Base-by-base conservation (phyloP, 2,329 filamentous ascomycete species). In the Sporothrix mexicana region DNA sequence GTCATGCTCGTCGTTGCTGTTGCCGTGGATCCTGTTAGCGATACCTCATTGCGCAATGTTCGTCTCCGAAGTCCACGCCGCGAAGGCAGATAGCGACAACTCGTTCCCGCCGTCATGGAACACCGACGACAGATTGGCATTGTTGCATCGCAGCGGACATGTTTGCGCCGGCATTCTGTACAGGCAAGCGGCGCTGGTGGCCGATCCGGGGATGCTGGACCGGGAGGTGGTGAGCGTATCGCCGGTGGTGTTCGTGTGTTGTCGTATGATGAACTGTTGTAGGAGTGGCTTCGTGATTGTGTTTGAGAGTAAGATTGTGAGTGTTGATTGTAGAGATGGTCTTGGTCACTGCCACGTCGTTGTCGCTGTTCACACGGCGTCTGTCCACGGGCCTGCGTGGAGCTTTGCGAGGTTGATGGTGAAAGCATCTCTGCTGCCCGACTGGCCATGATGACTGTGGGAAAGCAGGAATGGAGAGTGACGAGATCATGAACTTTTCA, bases 101-200 rank as follows among this genome's bases (percentile, higher is more conserved):
- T 64, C 2, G 41, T 20, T n/a, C 61, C 61, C 8, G 61, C 36
- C 3, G 61, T 23, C 41, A 20, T 6, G 17, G 57, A 36, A 61
- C 61, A 64, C 1, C 61, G 61, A 17, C 30, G 61, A n/a, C 61
- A 64, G 30, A 64, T 45, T 15, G 61, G 61, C 30, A 45, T 47
- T 43, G 61, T 64, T 23, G 61, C 36, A 20, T 64, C 61, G 41
- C 61, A 64, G 36, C 61, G 61, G 5, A 45, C 61, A 20, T 64
- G 61, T 30, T 64, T 64, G 13, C 61, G 61, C 1, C 61, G 61
- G 15, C 61, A 64, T 20, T 64, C 61, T 20, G 61, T 64, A n/a
- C 61, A 64, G 2, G 61, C 61, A 20, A 64, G 61, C 7, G 61
- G 61, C 0, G 61, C 61, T 15, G 57, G 57, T 45, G 61, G 61